Percentiles rank a stretch among this genome's conserved stretches.
These are phyloP conservation scores for Fusarium napiforme DNA, from an alignment of 2,329 filamentous ascomycete species.

Conservation along the genomic window DNA sequence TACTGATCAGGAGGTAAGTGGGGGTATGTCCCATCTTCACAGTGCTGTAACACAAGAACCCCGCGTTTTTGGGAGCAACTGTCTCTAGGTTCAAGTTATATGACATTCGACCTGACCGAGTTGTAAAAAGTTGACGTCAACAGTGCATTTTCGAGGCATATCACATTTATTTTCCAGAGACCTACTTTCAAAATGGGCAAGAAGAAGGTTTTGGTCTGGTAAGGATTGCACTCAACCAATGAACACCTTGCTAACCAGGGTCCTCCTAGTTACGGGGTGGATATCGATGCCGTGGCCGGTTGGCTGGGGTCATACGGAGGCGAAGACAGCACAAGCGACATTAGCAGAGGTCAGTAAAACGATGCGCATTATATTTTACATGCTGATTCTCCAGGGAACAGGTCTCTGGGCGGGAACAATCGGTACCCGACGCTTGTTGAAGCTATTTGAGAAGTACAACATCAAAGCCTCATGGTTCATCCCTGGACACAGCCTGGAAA, in stretches of 20 bases:
- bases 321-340: conserved; percentile 78
- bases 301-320: conserved; percentile 82
- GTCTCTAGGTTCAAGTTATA: not conserved
- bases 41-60: not conserved
- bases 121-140: not conserved
- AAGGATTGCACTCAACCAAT: not conserved
- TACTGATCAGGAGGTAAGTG: not conserved
- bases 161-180: not conserved
- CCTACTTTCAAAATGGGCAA: not conserved
- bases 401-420: conserved; percentile 65
- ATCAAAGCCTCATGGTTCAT: conserved; percentile 72
- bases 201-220: conserved; percentile 6
- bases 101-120: not conserved
- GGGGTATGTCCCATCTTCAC: not conserved
- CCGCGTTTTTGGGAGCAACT: not conserved
- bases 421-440: conserved; percentile 73
- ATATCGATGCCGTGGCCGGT: conserved; percentile 81
- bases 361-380: rapidly evolving
- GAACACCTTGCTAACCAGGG: conserved; percentile 28
- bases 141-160: not conserved
- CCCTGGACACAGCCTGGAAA: conserved; percentile 61
- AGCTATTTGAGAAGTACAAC: conserved; percentile 76
- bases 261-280: conserved; percentile 69
- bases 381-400: rapidly evolving
- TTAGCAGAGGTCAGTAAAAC: conserved; percentile 67